Conservation (phyloP, 768 basidiomycete genomes). For the Psilocybe azurescens region DNA sequence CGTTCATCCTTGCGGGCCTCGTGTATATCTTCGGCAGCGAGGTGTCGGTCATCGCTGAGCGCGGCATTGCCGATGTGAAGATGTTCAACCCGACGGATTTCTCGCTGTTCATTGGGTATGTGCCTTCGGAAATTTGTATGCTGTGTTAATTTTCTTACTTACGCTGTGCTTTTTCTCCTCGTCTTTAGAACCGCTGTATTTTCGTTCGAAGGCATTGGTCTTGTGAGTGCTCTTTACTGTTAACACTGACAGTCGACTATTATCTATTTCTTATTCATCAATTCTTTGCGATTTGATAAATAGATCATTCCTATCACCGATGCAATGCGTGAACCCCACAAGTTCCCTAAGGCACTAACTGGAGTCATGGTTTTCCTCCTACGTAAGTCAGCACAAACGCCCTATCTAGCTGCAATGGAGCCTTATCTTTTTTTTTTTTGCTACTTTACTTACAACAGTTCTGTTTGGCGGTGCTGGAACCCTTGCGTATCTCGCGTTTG, state of each 20-base stretch:
- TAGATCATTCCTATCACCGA: slow-evolving; percentile 95
- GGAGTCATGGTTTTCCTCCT: slow-evolving; percentile 91
- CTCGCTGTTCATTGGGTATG: slow-evolving; percentile 84
- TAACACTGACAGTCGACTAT: neutral
- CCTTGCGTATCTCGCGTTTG: slow-evolving; percentile 89
- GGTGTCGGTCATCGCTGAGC: slow-evolving; percentile 62
- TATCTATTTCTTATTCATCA: neutral
- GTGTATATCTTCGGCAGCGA: slow-evolving; percentile 92
- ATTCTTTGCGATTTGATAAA: neutral
- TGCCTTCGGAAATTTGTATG: neutral
- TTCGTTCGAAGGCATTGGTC: slow-evolving; percentile 96
- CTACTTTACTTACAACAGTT: slow-evolving; percentile 40
- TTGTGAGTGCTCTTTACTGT: slow-evolving; percentile 50
- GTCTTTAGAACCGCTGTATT: slow-evolving; percentile 80
- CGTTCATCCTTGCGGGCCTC: slow-evolving; percentile 89
- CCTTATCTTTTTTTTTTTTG: no score
- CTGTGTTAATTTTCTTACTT: slow-evolving; percentile 27
- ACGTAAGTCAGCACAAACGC: slow-evolving; percentile 37
- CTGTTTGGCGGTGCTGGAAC: slow-evolving; percentile 90
- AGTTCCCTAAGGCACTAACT: slow-evolving; percentile 87
- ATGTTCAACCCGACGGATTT: slow-evolving; percentile 91
- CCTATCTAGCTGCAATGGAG: no score
- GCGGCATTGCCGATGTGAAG: slow-evolving; percentile 80
- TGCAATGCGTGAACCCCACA: slow-evolving; percentile 93
- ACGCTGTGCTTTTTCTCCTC: slow-evolving; percentile 27